Conservation (phyloP, 1,284 basidiomycete genomes). For the Chalciporus sp. region DNA sequence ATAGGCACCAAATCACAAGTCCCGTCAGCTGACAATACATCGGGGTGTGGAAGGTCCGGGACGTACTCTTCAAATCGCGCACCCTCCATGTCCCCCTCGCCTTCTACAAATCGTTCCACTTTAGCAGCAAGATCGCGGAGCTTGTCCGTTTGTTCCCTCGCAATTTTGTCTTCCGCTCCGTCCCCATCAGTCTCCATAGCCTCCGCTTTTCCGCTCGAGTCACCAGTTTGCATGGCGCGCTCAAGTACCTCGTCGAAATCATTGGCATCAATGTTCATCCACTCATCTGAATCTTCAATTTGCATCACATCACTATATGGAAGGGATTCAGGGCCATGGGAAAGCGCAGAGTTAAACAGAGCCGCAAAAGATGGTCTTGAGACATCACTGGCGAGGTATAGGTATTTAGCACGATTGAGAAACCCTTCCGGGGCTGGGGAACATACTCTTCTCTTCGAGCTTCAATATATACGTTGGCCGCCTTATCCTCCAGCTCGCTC, state of each 20-base stretch:
- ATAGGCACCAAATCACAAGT: not conserved
- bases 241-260: constrained; percentile 67
- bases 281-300: constrained; percentile 70
- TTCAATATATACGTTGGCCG: constrained; percentile 66
- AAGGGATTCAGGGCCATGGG: constrained; percentile 34
- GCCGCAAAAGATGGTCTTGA: constrained; percentile 73
- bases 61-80: constrained; percentile 86
- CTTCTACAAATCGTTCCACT: constrained; percentile 86
- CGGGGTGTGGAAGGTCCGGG: constrained; percentile 10
- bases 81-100: constrained; percentile 84
- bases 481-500: constrained; percentile 72
- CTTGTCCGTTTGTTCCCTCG: constrained; percentile 66
- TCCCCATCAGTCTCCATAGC: constrained; percentile 53
- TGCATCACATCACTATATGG: constrained; percentile 15
- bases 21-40: constrained; percentile 10
- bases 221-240: constrained; percentile 24
- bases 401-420: constrained; percentile 3
- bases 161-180: constrained; percentile 48
- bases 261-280: constrained; percentile 68
- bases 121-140: constrained; percentile 79
- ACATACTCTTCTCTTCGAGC: constrained; percentile 68
- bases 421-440: not conserved
- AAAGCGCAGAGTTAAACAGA: constrained; percentile 67
- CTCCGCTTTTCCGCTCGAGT: constrained; percentile 22
- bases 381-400: constrained; percentile 45